These are phyloP conservation scores for Brasenia schreberi DNA, from an alignment of 164 flowering plant genomes.

Conservation along the genomic window DNA sequence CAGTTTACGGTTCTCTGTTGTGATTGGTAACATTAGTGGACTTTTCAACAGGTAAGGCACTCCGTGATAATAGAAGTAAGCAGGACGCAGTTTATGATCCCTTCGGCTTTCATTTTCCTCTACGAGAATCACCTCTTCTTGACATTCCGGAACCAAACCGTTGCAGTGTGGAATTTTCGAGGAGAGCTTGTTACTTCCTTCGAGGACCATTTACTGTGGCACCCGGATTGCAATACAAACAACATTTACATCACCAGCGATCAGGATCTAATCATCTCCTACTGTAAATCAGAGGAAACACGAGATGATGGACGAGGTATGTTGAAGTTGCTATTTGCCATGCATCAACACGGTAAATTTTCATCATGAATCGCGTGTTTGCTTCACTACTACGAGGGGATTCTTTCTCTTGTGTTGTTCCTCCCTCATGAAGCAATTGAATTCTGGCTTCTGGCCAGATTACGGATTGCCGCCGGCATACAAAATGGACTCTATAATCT, in stretches of 20 bases:
- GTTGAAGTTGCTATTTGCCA: background rate
- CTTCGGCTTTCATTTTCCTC: conserved; percentile 92
- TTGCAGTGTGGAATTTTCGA: conserved; percentile 97
- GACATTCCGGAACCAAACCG: conserved; percentile 87
- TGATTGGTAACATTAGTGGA: background rate
- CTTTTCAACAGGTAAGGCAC: conserved; percentile 48
- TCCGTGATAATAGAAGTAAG: conserved; percentile 72
- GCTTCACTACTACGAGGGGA: no score
- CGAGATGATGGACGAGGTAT: background rate
- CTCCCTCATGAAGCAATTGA: no score
- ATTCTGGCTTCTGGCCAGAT: no score
- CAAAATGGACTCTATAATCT: no score
- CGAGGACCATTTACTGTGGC: conserved; percentile 95
- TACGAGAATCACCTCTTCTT: conserved; percentile 93
- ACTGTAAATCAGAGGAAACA: conserved; percentile 70
- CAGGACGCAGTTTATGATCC: conserved; percentile 87
- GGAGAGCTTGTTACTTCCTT: conserved; percentile 95
- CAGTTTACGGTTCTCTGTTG: background rate
- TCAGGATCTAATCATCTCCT: conserved; percentile 96
- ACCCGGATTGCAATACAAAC: conserved; percentile 97
- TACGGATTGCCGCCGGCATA: no score
- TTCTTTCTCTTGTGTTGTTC: no score
- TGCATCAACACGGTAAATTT: background rate
- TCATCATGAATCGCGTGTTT: no score
- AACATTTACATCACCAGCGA: conserved; percentile 97